These are phyloP conservation scores for Xylaria sp. DNA, from an alignment of 2,329 filamentous ascomycete genomes.

Conservation along the genomic window DNA sequence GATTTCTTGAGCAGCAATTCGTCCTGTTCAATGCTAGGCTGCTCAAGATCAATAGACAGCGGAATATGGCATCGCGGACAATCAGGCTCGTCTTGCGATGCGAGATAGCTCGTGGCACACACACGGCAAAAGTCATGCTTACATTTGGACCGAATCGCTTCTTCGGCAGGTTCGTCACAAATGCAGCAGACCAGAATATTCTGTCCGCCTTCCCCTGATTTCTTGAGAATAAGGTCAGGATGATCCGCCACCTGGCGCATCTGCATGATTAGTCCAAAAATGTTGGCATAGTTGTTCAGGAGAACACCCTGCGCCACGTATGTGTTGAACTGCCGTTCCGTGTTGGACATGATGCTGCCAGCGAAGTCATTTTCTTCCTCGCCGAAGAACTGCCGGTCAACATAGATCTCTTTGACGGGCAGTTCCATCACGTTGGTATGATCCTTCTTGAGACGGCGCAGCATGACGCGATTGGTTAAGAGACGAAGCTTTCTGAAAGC, in stretches of 20 bases:
- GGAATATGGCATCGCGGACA: constrained; percentile 94
- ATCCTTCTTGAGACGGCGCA: constrained; percentile 92
- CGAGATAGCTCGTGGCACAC: constrained; percentile 83
- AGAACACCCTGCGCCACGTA: constrained; percentile 95
- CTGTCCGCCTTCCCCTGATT: constrained; percentile 84
- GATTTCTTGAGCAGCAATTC: constrained; percentile 89
- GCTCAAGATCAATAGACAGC: constrained; percentile 90
- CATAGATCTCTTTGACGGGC: constrained; percentile 90
- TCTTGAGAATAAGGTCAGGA: constrained; percentile 92
- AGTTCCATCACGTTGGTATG: constrained; percentile 96
- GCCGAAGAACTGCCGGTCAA: constrained; percentile 96
- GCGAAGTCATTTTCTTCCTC: constrained; percentile 97
- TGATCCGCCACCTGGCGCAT: constrained; percentile 99
- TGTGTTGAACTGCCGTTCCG: constrained; percentile 89
- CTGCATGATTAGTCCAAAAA: constrained; percentile 98
- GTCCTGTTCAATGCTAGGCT: constrained; percentile 94
- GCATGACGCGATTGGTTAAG: constrained; percentile 93
- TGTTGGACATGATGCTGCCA: constrained; percentile 92
- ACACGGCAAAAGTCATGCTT: constrained; percentile 91
- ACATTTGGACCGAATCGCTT: constrained; percentile 91
- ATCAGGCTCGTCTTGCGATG: constrained; percentile 79
- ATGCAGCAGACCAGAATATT: constrained; percentile 93
- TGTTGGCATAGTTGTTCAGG: constrained; percentile 98
- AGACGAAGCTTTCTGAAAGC: constrained; percentile 86
- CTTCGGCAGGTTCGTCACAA: constrained; percentile 95